A percentile compares a stretch with the other conserved stretches of the same genome.
phyloP scores from a whole-genome alignment of 495 filamentous ascomycete genomes.

The Penicillium arizonense region DNA sequence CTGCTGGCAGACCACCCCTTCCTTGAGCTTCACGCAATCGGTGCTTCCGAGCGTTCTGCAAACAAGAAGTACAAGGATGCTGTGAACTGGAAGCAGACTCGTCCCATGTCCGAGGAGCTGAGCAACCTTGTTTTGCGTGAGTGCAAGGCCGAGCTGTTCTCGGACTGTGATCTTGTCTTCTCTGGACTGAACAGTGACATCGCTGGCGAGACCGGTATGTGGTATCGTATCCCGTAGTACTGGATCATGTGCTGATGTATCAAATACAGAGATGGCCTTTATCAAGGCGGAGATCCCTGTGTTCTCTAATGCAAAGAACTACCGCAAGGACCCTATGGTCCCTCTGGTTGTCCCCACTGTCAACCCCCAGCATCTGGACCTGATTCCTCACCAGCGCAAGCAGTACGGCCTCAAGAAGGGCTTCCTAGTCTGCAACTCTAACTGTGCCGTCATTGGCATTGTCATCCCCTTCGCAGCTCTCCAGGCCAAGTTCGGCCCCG shows the following conservation, averaged over 20 bases:
- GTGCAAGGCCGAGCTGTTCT: slow-evolving; percentile 71
- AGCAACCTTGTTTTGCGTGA: slow-evolving; percentile 70
- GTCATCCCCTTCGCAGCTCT: slow-evolving; percentile 87
- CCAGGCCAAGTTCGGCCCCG: slow-evolving; percentile 69
- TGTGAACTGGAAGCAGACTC: slow-evolving; percentile 79
- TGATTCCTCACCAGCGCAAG: slow-evolving; percentile 74
- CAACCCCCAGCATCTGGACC: slow-evolving; percentile 72
- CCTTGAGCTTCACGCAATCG: slow-evolving; percentile 72
- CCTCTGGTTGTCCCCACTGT: slow-evolving; percentile 84
- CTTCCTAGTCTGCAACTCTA: slow-evolving; percentile 86
- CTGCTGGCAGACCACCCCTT: slow-evolving; percentile 76
- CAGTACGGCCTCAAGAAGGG: slow-evolving; percentile 67
- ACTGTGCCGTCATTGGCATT: slow-evolving; percentile 86
- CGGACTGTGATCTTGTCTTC: slow-evolving; percentile 86
- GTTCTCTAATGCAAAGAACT: slow-evolving; percentile 90
- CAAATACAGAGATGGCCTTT: slow-evolving; percentile 67
- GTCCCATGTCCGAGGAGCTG: slow-evolving; percentile 64
- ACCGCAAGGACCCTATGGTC: slow-evolving; percentile 77
- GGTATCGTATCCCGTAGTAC: neutral
- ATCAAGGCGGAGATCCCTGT: slow-evolving; percentile 73
- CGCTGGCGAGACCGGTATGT: slow-evolving; percentile 72
- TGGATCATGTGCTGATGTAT: neutral
- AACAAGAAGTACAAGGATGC: slow-evolving; percentile 84
- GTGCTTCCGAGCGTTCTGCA: slow-evolving; percentile 74
- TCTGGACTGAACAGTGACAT: slow-evolving; percentile 83